Evolutionary conservation across 495 filamentous ascomycete species (phyloP), one percentile per base, ranked within the genome.

Genomic region (Daldinia caldariorum): DNA sequence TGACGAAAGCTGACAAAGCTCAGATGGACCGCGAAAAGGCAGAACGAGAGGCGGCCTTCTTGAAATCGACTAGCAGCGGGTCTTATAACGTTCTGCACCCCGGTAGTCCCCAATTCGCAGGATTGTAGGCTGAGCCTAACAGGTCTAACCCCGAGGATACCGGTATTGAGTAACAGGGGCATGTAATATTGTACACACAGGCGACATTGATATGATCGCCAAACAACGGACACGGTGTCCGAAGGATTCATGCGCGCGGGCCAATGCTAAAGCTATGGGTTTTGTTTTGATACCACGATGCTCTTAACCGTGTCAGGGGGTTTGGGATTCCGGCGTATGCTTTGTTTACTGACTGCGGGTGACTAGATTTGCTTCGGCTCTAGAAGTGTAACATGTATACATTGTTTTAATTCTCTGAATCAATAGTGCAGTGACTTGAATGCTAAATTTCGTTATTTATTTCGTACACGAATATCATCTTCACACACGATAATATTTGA

Each of bases 1-100:
- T 91, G 61, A 91, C 89, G 34, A 97, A 97, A 78, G 88, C 91
- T 34, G 89, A 96, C 78, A 94, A 93, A 78, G 83, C 86, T 50
- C 88, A 91, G 72, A 82, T 88, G 60, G 90, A 93, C 71, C 78
- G 78, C 6, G 82, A 86, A 77, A 83, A 85, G 82, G 81, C 79
- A 2, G 82, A 83, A 55, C 75, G 81, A 35, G 82, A 83, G 62
- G 73, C 73, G 1, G 73, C 74, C 0, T 68, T 70, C 37, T 13
- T 77, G 3, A 66, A 75, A 34, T 63, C 63, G 22, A 61, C 72
- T 1, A 71, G 54, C 29, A 41, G 41, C 31, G 57, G 72, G 26
- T 70, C 72, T 8, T 77, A 77, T 55, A 77, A 77, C 34, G 73
- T 77, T 13, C 50, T 77, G 14, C 75, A 77, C 18, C 75, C 75